Evolutionary conservation across 2,329 filamentous ascomycete species (phyloP), one percentile per base, ranked within the genome.

Genomic region (Botrytis aclada): DNA sequence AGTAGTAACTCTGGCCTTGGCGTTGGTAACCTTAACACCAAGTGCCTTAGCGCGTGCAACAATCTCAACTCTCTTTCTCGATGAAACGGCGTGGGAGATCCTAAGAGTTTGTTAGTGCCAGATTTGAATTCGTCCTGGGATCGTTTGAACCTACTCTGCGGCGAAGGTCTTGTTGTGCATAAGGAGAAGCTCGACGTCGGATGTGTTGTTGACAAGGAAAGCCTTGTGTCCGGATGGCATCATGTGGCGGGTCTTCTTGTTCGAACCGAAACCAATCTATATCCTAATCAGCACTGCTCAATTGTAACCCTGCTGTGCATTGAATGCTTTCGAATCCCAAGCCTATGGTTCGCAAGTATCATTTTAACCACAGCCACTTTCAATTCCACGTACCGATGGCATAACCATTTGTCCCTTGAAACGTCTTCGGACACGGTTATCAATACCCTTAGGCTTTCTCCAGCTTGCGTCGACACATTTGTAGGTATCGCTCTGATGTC

Each of bases 371-470:
- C 39, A 56, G 65, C 39, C 12, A 16, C 14, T 34, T 47, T 54
- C 20, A 45, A n/a, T 75, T 74, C 74, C 56, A 90, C 93, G 84
- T 95, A 98, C 95, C 89, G 94, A 97, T 87, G 96, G 96, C 95
- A 99, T 98, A 83, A 91, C 90, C 86, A 92, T 92, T 87, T 93
- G 93, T 83, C 96, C 94, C 87, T 93, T 94, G 90, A 99, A 99
- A 81, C 96, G 93, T 89, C 96, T 91, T 85, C 96, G 93, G 84
- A 99, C 95, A 83, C 93, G 89, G 89, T 95, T 97, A 88, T 99
- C 96, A 86, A 99, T 99, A 94, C 96, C 96, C 93, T 99, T 99
- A 81, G 96, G 96, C 90, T 98, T 99, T 88, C 96, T 93, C 96
- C 96, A 99, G 89, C 90, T 92, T 80, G 92, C 84, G 83, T 89